Evolutionary conservation across 495 filamentous ascomycete genomes (phyloP), one percentile per base, ranked within the genome.

Genomic region (Trichoderma virens): DNA sequence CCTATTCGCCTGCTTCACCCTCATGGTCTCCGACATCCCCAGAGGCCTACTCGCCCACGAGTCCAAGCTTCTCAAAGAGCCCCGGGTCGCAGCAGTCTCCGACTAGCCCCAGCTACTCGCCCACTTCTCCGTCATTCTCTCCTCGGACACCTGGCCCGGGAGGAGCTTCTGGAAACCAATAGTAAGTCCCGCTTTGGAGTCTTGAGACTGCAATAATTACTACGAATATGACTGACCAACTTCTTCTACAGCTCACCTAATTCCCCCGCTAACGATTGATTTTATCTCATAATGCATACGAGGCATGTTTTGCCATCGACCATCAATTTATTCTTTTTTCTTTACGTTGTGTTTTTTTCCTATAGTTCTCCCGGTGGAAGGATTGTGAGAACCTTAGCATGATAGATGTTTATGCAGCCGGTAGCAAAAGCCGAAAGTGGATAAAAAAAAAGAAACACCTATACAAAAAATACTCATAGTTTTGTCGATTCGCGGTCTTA

Each of bases 41-140:
- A 5, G 83, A 85, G 68, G 84, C 82, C 8, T 92, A 92, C 71
- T 91, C 88, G 47, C 90, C 90, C 8, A 91, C 89, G 41, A 90
- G 88, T 66, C 90, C 90, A 30, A 80, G 82, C 45, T 86, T 90
- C 75, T 78, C 82, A 74, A 80, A 81, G 67, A 86, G 85, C 27
- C 83, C 85, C 9, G 76, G 73, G 65, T 76, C 72, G 70, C 79
- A 79, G 64, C 68, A 71, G 69, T 81, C 82, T 11, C 82, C 81
- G n/a, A 79, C 82, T 41, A 82, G 80, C 71, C 82, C 82, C 16
- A 70, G 75, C 9, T 83, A 83, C 66, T 84, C 79, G 34, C 82
- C 82, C 32, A 81, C 79, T 14, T 79, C 77, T 54, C 78, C 79
- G 32, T 72, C 72, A 25, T 80, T 76, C 67, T 76, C 75, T 30